Evolutionary conservation across 2,329 filamentous ascomycete genomes (phyloP).

Genomic region (Cytospora piceae): DNA sequence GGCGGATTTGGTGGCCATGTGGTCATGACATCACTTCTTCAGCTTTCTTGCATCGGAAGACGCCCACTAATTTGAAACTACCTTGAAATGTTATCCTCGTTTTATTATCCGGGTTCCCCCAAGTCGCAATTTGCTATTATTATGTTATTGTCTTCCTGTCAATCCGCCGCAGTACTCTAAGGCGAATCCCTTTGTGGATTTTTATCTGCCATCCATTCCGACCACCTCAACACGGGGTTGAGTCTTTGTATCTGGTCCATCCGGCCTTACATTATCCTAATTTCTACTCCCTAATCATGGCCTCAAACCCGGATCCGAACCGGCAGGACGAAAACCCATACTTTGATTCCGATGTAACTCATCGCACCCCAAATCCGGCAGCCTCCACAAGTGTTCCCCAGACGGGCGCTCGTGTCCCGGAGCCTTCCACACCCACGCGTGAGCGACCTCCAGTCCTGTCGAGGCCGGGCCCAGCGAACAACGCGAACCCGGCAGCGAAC

Average conservation of each 20-base stretch:
- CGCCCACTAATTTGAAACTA: background rate
- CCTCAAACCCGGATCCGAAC: background rate
- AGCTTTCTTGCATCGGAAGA: background rate
- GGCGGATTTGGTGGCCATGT: too few relatives aligned
- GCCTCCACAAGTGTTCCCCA: constrained; percentile 17
- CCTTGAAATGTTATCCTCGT: background rate
- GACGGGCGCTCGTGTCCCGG: background rate
- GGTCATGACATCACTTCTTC: background rate
- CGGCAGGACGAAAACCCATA: constrained; percentile 24
- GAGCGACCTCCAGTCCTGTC: constrained; percentile 17
- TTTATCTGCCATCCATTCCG: background rate
- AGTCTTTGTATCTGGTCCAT: constrained; percentile 6
- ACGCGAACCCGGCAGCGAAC: background rate
- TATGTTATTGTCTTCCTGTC: background rate
- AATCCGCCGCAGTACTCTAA: background rate
- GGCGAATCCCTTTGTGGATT: background rate
- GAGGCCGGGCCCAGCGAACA: background rate
- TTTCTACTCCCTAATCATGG: constrained; percentile 4
- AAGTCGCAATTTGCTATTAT: background rate
- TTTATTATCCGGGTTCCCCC: background rate
- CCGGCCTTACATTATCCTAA: background rate
- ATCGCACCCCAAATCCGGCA: constrained; percentile 10
- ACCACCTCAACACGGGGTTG: background rate
- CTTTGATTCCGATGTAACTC: constrained; percentile 15
- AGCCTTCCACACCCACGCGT: constrained; percentile 17